These are phyloP conservation scores for Podospora tetraspora DNA, from an alignment of 495 filamentous ascomycete species.

Conservation along the genomic window DNA sequence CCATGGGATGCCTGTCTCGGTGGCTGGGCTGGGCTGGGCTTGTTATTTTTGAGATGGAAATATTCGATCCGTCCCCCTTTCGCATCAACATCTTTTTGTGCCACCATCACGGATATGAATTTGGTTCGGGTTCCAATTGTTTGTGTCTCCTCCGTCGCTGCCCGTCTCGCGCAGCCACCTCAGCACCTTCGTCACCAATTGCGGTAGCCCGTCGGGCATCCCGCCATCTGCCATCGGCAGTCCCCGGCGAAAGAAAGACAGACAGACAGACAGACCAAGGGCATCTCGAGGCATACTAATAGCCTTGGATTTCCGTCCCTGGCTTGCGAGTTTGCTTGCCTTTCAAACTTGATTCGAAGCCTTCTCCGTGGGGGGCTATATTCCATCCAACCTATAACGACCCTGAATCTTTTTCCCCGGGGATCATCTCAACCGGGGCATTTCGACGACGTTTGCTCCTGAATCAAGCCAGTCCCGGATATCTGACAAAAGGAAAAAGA, in stretches of 20 bases:
- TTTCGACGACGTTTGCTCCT: not conserved
- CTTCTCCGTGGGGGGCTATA: too few relatives aligned
- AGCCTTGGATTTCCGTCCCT: not conserved
- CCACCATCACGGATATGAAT: not conserved
- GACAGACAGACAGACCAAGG: conserved; percentile 49
- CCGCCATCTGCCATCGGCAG: conserved; percentile 61
- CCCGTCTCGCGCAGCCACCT: not conserved
- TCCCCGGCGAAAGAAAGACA: conserved; percentile 51
- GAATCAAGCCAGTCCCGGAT: not conserved
- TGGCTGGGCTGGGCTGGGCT: not conserved
- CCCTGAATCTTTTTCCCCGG: not conserved
- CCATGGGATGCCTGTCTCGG: conserved; percentile 47
- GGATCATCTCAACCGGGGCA: not conserved
- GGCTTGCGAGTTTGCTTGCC: not conserved
- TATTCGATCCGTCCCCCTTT: not conserved
- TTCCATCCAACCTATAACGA: not conserved
- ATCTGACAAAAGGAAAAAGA: not conserved
- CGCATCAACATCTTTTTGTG: not conserved
- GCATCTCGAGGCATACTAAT: not conserved
- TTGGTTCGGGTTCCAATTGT: not conserved
- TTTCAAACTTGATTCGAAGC: not conserved
- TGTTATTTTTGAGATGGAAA: not conserved
- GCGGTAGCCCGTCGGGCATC: conserved; percentile 30
- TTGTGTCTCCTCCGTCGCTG: not conserved
- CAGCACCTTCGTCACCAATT: not conserved